Percentiles rank a stretch among this genome's conserved stretches.
Conservation (phyloP, 805 yeast species). For the Candida ascalaphidarum region DNA sequence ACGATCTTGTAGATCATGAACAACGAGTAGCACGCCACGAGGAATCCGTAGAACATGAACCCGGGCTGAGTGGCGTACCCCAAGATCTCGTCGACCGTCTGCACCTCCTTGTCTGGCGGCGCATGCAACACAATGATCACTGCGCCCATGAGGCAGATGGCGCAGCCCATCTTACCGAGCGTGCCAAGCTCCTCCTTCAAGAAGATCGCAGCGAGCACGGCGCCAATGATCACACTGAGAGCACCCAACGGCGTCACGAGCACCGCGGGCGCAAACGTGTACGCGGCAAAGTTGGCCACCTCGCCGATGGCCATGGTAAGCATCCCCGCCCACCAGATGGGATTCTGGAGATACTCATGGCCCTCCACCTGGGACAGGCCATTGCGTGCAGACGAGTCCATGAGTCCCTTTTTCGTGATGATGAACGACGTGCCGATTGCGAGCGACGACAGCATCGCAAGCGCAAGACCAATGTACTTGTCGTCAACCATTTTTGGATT, state of each 20-base stretch:
- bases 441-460: slow-evolving; percentile 79
- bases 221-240: slow-evolving; percentile 82
- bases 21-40: slow-evolving; percentile 59
- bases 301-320: slow-evolving; percentile 87
- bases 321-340: slow-evolving; percentile 94
- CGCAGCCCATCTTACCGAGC: slow-evolving; percentile 88
- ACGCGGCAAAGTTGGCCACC: slow-evolving; percentile 88
- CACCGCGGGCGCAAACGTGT: slow-evolving; percentile 91
- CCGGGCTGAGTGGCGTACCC: slow-evolving; percentile 72
- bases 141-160: slow-evolving; percentile 80
- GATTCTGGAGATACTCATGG: slow-evolving; percentile 70
- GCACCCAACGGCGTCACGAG: slow-evolving; percentile 91
- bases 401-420: slow-evolving; percentile 79
- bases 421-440: slow-evolving; percentile 90
- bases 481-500: slow-evolving; percentile 47
- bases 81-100: slow-evolving; percentile 82
- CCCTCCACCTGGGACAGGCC: slow-evolving; percentile 47
- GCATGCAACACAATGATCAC: slow-evolving; percentile 86
- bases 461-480: slow-evolving; percentile 79
- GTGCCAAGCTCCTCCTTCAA: slow-evolving; percentile 81
- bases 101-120: slow-evolving; percentile 86
- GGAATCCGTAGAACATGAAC: slow-evolving; percentile 55
- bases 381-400: slow-evolving; percentile 54
- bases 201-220: slow-evolving; percentile 79
- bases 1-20: slow-evolving; percentile 80